Evolutionary conservation across 2,329 filamentous ascomycete species (phyloP), one percentile per base, ranked within the genome.

Genomic region (Penicillium sp.): DNA sequence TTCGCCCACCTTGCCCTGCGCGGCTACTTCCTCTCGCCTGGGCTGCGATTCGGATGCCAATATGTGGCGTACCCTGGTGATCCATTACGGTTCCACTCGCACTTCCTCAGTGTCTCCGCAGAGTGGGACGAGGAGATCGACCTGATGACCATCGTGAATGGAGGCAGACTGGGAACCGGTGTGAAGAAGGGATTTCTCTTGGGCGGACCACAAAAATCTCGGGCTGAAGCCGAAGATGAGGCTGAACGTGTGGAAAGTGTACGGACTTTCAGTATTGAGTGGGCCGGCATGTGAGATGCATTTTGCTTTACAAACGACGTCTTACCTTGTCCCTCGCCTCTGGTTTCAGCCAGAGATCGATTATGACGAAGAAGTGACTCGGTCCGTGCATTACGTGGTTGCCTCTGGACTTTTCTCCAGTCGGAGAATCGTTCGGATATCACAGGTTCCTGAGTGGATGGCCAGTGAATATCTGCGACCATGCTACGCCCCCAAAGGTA

Each of bases 51-150:
- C 66, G 94, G 94, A 21, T 95, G 92, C 63, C 86, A 94, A 66
- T 97, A 96, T 73, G 91, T 91, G 61, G 90, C 95, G 4, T 99
- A 99, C 65, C 94, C 94, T 0, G 94, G 94, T 39, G 94, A 99
- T 69, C 91, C 94, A 1, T 79, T 99, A 45, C 87, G 94, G 9
- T 99, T 95, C 70, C 94, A 99, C 72, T 94, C 91, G 39, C 94
- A 99, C 71, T 97, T 96, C 70, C 82, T 96, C 63, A 90, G 88
- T 7, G 88, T 87, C n/a, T 85, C 89, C 26, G 84, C 89, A 62
- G 85, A 80, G n/a, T 97, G 91, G 91, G 86, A 97, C 54, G 84
- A 96, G 64, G 85, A 91, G 61, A 87, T 99, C 50, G 83, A 89
- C 30, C 78, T 97, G 65, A 81, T 97, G 60, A 89, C 96, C 60